Evolutionary conservation across 2,329 filamentous ascomycete genomes (phyloP), one percentile per base, ranked within the genome.

Genomic region (Fusarium agapanthi): DNA sequence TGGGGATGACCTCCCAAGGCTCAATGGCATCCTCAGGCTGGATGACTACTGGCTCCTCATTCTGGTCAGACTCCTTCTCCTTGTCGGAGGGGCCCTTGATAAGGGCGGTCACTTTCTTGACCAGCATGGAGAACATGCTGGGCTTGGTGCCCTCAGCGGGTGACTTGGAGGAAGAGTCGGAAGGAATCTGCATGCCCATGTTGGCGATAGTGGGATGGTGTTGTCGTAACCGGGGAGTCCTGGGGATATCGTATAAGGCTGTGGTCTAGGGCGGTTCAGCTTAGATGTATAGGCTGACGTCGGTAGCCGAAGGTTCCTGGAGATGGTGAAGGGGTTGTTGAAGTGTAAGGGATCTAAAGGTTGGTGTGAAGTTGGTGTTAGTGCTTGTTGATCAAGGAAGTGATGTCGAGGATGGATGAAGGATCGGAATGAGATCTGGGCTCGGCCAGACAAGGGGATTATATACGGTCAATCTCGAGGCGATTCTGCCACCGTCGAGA

Each of bases 201-300:
- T 6, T 50, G 18, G 6, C 18, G 18, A 15, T 20, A 30, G 28
- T 30, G 28, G 28, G n/a, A n/a, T n/a, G n/a, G n/a, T 30, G 28
- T 30, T 30, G 28, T 30, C 28, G 28, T 30, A 30, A 30, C 28
- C 28, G 28, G 28, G 9, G 28, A 30, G 28, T 20, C 15, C 28
- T 13, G 7, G 15, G 15, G n/a, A 14, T 48, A 2, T 16, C 0
- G 30, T 2, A 14, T 7, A 18, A 11, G n/a, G 15, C 9, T 24
- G 30, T 14, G 0, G 47, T 24, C 7, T 50, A 32, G n/a, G n/a
- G 6, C 34, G 34, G 34, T 18, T 35, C 34, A 3, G 34, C 6
- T 35, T 14, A 35, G 34, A 8, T 1, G 34, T 10, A 7, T 35
- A 35, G 34, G 8, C 5, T 18, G 34, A 4, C 9, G 34, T 5